Base-by-base conservation (phyloP, 495 filamentous ascomycete genomes). In the Lasiosphaeriaceae sp. region DNA sequence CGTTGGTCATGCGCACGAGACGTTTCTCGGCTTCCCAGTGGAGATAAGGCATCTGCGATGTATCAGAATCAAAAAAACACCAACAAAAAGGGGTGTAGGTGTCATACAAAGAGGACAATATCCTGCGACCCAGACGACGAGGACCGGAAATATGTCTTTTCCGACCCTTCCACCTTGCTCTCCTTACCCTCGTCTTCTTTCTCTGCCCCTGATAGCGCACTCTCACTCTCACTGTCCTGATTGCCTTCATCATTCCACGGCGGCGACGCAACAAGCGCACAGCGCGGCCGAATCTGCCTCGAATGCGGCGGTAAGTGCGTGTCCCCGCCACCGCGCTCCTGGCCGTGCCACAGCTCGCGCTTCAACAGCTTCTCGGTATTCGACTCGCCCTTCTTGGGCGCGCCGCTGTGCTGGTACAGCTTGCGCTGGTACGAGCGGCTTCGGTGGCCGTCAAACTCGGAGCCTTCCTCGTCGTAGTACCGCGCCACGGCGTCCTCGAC, bases 21-120 rank as follows among this genome's bases (percentile, higher is more conserved):
- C 64, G 58, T 37, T 64, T 66, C 26, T 64, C 64, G 17, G 61
- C 64, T 21, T 64, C 64, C 64, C 64, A 66, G 19, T 66, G 64
- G n/a, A 66, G 50, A 23, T 59, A 66, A 3, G 64, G 61, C 64
- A 66, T 66, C 61, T 60, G 45, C 34, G 34, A 37, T 1, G 34
- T 14, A 14, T 9, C 0, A 1, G 8, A 24, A 9, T 17, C 12
- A 24, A 34, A 17, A 26, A 41, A 22, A 35, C 8, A 16, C 3
- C 1, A 22, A 47, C 17, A 21, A 22, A 22, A 47, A 9, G 39
- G 12, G 46, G 9, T 23, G 34, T n/a, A 16, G 20, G 34, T 14
- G 7, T 12, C 61, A 52, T 45, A 64, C 61, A 52, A 65, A 65
- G 11, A 65, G 34, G 4, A 65, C 62, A 34, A 65, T 52, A 31